Evolutionary conservation across 352 stramenopile genomes (phyloP).

Genomic region (Phytopythium sindhum): DNA sequence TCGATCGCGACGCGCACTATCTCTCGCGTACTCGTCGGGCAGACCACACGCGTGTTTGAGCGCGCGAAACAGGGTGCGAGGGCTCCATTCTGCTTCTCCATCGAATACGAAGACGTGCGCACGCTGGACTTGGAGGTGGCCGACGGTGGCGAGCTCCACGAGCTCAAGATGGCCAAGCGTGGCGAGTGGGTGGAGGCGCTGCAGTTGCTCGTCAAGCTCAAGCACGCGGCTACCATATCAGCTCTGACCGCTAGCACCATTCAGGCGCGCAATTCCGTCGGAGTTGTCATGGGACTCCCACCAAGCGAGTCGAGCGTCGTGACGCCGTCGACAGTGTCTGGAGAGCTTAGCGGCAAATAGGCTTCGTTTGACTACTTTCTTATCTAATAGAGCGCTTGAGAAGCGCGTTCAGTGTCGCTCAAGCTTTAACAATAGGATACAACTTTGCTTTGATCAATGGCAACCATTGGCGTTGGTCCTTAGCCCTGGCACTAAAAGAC

Average conservation of each 20-base stretch:
- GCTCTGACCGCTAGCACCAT: background rate
- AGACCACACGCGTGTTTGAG: constrained; percentile 63
- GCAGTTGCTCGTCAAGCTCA: constrained; percentile 70
- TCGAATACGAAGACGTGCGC: constrained; percentile 72
- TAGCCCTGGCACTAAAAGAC: too few species aligned
- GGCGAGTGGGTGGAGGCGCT: constrained; percentile 67
- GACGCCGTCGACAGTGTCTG: background rate
- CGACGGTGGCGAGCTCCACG: constrained; percentile 4
- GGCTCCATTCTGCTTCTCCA: constrained; percentile 66
- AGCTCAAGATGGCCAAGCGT: constrained; percentile 61
- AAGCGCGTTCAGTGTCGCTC: background rate
- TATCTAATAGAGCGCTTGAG: background rate
- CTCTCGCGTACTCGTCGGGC: constrained; percentile 33
- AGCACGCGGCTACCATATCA: constrained; percentile 21
- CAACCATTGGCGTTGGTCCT: too few species aligned
- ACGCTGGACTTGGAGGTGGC: constrained; percentile 73
- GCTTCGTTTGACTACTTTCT: background rate
- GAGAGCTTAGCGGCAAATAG: background rate
- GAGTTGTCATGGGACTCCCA: background rate
- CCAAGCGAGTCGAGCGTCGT: background rate
- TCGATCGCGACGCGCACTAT: constrained; percentile 59
- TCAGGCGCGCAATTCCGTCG: background rate
- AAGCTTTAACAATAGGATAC: too few species aligned
- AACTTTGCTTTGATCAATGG: too few species aligned
- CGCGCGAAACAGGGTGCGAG: constrained; percentile 44